phyloP scores from a whole-genome alignment of 495 filamentous ascomycete genomes.

The Hypoxylon subgilvum region DNA sequence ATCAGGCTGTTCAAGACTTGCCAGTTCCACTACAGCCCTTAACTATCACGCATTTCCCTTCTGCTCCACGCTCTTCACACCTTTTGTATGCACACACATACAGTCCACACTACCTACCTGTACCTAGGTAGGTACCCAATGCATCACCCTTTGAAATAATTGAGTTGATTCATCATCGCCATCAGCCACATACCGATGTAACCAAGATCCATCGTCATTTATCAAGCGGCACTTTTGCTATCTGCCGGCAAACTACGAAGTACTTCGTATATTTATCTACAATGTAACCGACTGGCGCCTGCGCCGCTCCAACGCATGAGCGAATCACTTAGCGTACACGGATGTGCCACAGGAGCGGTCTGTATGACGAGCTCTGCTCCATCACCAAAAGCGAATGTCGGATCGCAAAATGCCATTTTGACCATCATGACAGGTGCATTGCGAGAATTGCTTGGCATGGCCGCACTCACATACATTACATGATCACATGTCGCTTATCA shows the following conservation, averaged over 20 bases:
- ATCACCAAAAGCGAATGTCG: neutral
- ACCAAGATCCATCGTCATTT: conserved; percentile 29
- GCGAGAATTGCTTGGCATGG: conserved; percentile 8
- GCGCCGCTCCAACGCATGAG: conserved; percentile 21
- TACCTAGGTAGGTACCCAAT: too few species aligned
- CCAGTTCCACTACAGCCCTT: too few species aligned
- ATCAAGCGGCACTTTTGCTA: conserved; percentile 25
- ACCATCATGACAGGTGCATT: conserved; percentile 15
- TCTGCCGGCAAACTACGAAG: neutral
- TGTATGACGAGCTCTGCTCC: neutral
- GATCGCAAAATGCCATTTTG: conserved; percentile 16
- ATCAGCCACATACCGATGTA: conserved; percentile 34
- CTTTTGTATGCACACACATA: too few species aligned
- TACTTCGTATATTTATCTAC: conserved; percentile 13
- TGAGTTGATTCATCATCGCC: conserved; percentile 4
- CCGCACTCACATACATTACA: conserved; percentile 30
- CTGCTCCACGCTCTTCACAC: neutral
- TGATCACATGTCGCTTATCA: conserved; percentile 35
- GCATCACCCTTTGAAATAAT: too few species aligned
- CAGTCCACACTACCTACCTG: too few species aligned
- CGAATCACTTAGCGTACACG: conserved; percentile 12
- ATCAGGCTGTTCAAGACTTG: too few species aligned
- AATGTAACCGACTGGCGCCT: conserved; percentile 1
- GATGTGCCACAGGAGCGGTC: conserved; percentile 12
- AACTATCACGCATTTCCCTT: too few species aligned